Evolutionary conservation across 805 yeast genomes (phyloP).

Genomic region (Pichia thaimueangensis): DNA sequence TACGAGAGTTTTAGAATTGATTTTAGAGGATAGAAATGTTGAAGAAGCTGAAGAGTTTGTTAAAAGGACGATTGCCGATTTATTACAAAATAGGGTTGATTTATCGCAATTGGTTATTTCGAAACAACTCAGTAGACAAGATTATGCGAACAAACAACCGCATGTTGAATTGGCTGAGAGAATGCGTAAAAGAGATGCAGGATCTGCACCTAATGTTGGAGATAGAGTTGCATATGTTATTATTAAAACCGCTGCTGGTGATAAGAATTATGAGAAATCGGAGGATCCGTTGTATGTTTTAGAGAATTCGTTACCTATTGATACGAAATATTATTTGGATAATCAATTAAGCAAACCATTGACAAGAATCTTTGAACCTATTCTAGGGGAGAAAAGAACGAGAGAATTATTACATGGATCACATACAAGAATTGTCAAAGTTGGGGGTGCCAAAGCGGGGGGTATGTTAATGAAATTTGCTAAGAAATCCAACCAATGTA

Average conservation of each 20-base stretch:
- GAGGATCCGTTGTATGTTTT: conserved; percentile 94
- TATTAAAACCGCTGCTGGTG: conserved; percentile 63
- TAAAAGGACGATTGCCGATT: conserved; percentile 80
- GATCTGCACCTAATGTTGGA: conserved; percentile 94
- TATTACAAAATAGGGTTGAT: conserved; percentile 86
- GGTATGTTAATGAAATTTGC: conserved; percentile 85
- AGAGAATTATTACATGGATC: conserved; percentile 75
- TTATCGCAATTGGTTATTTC: conserved; percentile 90
- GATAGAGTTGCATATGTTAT: conserved; percentile 98
- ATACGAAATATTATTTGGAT: conserved; percentile 87
- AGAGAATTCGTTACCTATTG: conserved; percentile 89
- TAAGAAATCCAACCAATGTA: conserved; percentile 81
- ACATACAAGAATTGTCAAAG: conserved; percentile 72
- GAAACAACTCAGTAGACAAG: conserved; percentile 81
- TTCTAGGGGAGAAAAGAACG: conserved; percentile 79
- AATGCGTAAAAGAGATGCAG: conserved; percentile 94
- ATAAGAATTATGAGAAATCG: conserved; percentile 89
- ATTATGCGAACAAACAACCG: conserved; percentile 94
- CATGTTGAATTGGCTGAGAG: conserved; percentile 95
- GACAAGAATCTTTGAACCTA: conserved; percentile 90
- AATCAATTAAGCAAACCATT: conserved; percentile 91
- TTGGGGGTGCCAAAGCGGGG: conserved; percentile 65
- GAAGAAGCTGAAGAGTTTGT: conserved; percentile 79
- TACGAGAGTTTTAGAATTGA: conserved; percentile 79
- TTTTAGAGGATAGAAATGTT: conserved; percentile 83